Conservation (phyloP, 495 filamentous ascomycete genomes). For the Penicillium odoratum region DNA sequence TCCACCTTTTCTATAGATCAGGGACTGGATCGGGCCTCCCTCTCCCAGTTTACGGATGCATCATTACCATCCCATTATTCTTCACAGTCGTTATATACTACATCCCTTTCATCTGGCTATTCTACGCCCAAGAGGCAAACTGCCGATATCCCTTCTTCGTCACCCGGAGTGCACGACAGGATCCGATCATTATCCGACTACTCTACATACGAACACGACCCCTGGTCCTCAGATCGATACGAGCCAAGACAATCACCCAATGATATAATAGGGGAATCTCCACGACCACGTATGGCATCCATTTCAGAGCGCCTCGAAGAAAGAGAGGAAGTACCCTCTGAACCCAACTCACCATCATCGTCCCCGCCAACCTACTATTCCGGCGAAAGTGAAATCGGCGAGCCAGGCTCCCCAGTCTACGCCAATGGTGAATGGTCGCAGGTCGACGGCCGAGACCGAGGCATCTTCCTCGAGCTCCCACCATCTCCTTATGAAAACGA, state of each 20-base stretch:
- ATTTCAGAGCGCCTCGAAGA: constrained; percentile 30
- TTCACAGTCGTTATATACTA: constrained; percentile 20
- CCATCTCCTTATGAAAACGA: constrained; percentile 4
- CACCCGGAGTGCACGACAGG: constrained; percentile 24
- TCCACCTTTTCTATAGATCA: constrained; percentile 20
- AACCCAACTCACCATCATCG: constrained; percentile 18
- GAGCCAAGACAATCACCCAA: constrained; percentile 15
- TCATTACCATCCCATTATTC: constrained; percentile 31
- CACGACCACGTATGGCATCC: constrained; percentile 28
- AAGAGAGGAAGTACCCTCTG: constrained; percentile 10
- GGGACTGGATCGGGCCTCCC: constrained; percentile 23
- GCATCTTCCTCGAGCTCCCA: constrained; percentile 22
- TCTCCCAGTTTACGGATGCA: constrained; percentile 33
- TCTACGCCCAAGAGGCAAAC: constrained; percentile 21
- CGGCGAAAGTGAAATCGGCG: constrained; percentile 35
- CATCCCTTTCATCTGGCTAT: constrained; percentile 9
- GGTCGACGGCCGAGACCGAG: constrained; percentile 28
- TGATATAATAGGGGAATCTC: constrained; percentile 21
- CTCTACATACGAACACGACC: constrained; percentile 18
- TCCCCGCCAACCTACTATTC: constrained; percentile 28
- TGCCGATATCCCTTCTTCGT: constrained; percentile 23
- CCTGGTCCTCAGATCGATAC: constrained; percentile 18
- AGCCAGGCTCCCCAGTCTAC: constrained; percentile 38
- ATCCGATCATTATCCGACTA: constrained; percentile 28
- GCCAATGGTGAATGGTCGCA: constrained; percentile 33